Evolutionary conservation across 768 basidiomycete genomes (phyloP), one percentile per base, ranked within the genome.

Genomic region (Omphalotus guepiniiformis): DNA sequence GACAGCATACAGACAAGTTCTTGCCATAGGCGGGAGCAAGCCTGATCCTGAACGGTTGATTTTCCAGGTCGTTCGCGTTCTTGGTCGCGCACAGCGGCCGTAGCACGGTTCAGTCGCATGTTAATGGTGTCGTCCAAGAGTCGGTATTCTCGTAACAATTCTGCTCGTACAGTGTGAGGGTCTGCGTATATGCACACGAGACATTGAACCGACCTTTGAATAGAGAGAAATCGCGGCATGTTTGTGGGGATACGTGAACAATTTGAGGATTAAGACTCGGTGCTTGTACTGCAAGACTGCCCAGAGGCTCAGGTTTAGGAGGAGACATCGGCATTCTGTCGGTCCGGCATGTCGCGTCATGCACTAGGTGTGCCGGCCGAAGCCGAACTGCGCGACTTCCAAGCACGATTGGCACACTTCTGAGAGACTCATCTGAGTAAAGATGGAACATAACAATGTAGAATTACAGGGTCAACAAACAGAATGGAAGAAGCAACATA

Each of bases 91-190:
- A 84, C 80, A 44, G 81, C 74, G 4, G 89, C 89, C 48, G 76
- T 79, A 30, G 87, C 84, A 41, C 89, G 79, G 62, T 93, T 92
- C 39, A 91, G 63, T 27, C 90, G 74, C 83, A 89, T 88, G 32
- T 75, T 78, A 54, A 93, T 84, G 6, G 79, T 70, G 58, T 93
- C 89, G 65, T 93, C 89, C 12, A 92, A 68, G 55, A 73, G 79
- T 58, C 89, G 76, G 63, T 91, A 92, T 64, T 92, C 88, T 59
- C 74, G 82, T 63, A 93, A 71, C 57, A 92, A 79, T 51, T 89
- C 90, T 93, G 61, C 40, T 39, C 49, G 53, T 35, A n/a, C 6
- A 5, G 34, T 7, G 16, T 38, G 21, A 49, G 4, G 22, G 4
- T 2, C 12, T 15, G 19, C 12, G 12, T 16, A 23, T 6, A 18